Conservation (phyloP, 2,329 filamentous ascomycete genomes). For the Scolecobasidium constrictum region DNA sequence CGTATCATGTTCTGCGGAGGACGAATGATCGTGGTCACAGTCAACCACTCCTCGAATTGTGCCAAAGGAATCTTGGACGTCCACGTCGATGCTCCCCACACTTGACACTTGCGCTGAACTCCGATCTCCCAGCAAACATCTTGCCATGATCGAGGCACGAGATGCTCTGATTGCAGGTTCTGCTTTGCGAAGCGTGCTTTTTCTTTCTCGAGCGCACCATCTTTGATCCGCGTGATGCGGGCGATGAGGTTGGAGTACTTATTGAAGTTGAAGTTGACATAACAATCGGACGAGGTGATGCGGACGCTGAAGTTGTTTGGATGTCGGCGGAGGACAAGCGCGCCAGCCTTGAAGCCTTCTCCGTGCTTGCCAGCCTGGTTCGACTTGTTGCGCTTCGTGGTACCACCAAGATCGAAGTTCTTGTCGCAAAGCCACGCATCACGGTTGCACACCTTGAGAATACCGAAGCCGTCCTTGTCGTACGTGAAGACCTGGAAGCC, state of each 20-base stretch:
- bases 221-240: neutral
- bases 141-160: neutral
- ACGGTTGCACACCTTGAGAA: too few relatives aligned
- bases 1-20: too few relatives aligned
- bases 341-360: neutral
- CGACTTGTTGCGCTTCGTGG: neutral
- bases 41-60: too few relatives aligned
- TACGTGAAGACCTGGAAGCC: too few relatives aligned
- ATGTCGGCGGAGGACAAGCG: neutral
- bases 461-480: too few relatives aligned
- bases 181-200: neutral
- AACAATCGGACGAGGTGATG: neutral
- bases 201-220: neutral
- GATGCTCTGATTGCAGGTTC: neutral
- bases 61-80: too few relatives aligned
- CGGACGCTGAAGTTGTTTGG: neutral
- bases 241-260: neutral
- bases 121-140: too few relatives aligned
- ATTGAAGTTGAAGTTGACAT: neutral
- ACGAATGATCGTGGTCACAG: too few relatives aligned
- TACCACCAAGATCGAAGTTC: neutral
- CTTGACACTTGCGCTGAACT: too few relatives aligned
- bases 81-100: too few relatives aligned
- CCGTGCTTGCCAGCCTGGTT: neutral
- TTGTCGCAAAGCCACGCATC: too few relatives aligned